These are phyloP conservation scores for Bipolaris zeicola DNA, from an alignment of 2,329 filamentous ascomycete species.

Conservation along the genomic window DNA sequence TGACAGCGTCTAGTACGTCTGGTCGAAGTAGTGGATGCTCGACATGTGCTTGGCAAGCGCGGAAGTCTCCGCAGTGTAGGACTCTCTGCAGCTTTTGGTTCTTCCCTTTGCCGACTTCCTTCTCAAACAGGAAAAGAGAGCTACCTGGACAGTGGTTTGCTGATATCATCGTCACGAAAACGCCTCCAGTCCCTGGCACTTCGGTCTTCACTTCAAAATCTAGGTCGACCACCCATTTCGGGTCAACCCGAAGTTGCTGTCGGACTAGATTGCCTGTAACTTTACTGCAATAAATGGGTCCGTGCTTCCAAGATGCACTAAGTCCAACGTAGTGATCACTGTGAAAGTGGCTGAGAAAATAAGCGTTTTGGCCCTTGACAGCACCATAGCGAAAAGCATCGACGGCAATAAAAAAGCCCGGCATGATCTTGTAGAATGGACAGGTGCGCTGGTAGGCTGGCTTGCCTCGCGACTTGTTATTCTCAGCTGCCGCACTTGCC, in stretches of 20 bases:
- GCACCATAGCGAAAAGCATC: conserved; percentile 96
- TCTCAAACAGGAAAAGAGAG: conserved; percentile 91
- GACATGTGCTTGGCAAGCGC: conserved; percentile 84
- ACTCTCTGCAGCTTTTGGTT: conserved; percentile 73
- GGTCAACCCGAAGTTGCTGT: conserved; percentile 82
- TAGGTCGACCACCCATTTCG: conserved; percentile 81
- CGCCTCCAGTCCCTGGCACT: conserved; percentile 80
- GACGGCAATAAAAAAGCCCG: conserved; percentile 88
- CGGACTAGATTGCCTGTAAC: conserved; percentile 89
- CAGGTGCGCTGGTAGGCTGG: conserved; percentile 88
- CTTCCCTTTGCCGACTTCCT: conserved; percentile 66
- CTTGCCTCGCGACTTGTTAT: conserved; percentile 78
- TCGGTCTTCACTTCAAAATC: conserved; percentile 83
- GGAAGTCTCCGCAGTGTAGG: conserved; percentile 93
- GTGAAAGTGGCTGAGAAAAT: conserved; percentile 97
- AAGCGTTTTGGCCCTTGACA: conserved; percentile 88
- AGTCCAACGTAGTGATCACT: conserved; percentile 96
- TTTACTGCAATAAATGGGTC: conserved; percentile 94
- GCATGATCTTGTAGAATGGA: conserved; percentile 98
- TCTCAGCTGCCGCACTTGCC: conserved; percentile 81
- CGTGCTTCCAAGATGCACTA: conserved; percentile 85
- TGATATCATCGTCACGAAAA: conserved; percentile 89
- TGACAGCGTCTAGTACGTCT: conserved; percentile 70
- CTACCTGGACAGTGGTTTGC: conserved; percentile 97
- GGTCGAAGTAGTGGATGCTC: conserved; percentile 81